Evolutionary conservation across 345 rosid genomes (phyloP), one percentile per base, ranked within the genome.

Genomic region (Cochlearia excelsa): DNA sequence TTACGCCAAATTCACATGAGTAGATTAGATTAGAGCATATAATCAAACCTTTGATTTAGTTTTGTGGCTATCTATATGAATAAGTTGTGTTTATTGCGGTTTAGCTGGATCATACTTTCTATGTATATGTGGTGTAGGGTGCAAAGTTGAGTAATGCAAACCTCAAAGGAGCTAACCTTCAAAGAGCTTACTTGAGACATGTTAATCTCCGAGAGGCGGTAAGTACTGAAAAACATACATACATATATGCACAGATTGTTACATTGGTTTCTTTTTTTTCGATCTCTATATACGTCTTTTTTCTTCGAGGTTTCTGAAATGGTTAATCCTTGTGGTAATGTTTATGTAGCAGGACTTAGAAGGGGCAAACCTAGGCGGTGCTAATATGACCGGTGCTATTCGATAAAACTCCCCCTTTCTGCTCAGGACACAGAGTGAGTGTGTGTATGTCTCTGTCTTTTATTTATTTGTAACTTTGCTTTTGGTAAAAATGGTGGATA

Each of bases 301-400:
- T 34, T 34, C 37, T 34, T 34, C 37, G 6, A 34, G 23, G 37
- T 34, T 3, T 34, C 4, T 37, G 40, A 59, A 46, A 23, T 3
- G 26, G 39, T 42, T 9, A 54, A 50, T 54, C 16, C 5, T 41
- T 59, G 46, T 2, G 46, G 9, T 45, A 41, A 60, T 1, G 38
- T 55, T 59, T 59, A 57, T 66, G 54, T 7, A 51, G 30, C 87
- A 87, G 97, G 87, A 76, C 54, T 68, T 86, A 81, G 89, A 89
- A 76, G 94, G 86, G 53, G 85, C 92, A 43, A 89, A 56, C 80
- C 92, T 89, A n/a, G 97, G 84, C 28, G 97, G 95, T 3, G 97
- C 95, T 51, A 89, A 84, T 67, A 68, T 86, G 78, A 80, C 78
- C 41, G 97, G 85, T 69, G 90, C 92, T 57, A 76, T 86, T 46